Base-by-base conservation (phyloP, 306 rosid genomes). In the Spatholobus suberectus region DNA sequence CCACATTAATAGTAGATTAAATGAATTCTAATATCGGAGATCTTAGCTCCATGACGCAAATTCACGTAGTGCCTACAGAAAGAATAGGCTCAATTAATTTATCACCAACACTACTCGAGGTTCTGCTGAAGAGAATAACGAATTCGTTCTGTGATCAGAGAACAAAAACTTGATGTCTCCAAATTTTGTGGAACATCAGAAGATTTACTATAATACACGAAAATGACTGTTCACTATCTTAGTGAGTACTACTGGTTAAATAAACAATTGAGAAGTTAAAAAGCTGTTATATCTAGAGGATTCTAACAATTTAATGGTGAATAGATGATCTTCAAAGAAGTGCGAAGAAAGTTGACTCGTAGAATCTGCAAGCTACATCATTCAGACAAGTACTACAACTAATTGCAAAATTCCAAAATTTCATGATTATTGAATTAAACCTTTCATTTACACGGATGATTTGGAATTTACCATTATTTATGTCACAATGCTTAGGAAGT, bases 381-480 rank as follows among this genome's bases (percentile, higher is more conserved):
- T 44, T 80, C 62, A 62, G 71, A 80, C 59, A 10, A 40, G 35
- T 41, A 20, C 54, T 54, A 18, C 61, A 77, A 81, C 67, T 43
- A 76, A 80, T 35, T 5, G 40, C 65, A 63, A 74, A 70, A 51
- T 52, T 61, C 71, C 76, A 76, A 40, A 59, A 81, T 41, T 38
- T 77, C 86, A 51, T 65, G 38, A 79, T 74, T 54, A 79, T 71
- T 79, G 82, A 70, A 76, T 23, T 75, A 51, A 47, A 70, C 67
- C 29, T 73, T 81, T 70, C 54, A 82, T 88, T 82, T 85, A 82
- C 89, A 85, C 15, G 24, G 86, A 77, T 85, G 70, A 70, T 75
- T 71, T 85, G 87, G 79, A 23, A 62, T 71, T 88, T 88, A 88
- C 87, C 87, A 85, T 82, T 85, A 88, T 80, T 85, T 80, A 85